A percentile compares a stretch with the other conserved stretches of the same genome.
These are phyloP conservation scores for Globisporangium ultimum DNA, from an alignment of 352 stramenopile species.

Conservation along the genomic window DNA sequence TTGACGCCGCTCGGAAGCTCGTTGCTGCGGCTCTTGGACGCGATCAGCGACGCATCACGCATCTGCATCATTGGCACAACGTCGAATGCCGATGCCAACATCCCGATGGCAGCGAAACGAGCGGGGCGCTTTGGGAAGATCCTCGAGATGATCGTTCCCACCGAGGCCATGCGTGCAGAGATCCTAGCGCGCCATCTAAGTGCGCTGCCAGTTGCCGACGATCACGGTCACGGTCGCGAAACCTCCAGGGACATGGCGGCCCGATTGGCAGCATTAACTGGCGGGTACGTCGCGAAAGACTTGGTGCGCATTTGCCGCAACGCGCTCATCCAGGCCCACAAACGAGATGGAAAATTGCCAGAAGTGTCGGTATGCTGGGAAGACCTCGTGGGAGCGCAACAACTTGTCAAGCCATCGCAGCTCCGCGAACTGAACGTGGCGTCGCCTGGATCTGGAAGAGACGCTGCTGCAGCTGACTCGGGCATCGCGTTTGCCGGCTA, in stretches of 20 bases:
- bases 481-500: constrained; percentile 63
- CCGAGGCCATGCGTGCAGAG: constrained; percentile 42
- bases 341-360: background rate
- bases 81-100: constrained; percentile 23
- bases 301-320: constrained; percentile 68
- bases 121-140: constrained; percentile 52
- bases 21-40: constrained; percentile 58
- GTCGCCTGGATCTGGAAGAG: constrained; percentile 31
- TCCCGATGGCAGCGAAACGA: constrained; percentile 46
- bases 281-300: constrained; percentile 78
- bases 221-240: background rate
- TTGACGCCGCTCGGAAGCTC: constrained; percentile 55
- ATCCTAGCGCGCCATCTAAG: constrained; percentile 48
- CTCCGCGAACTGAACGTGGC: constrained; percentile 71
- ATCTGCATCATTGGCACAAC: constrained; percentile 56
- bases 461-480: background rate
- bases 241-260: constrained; percentile 17
- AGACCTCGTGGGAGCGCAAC: constrained; percentile 46
- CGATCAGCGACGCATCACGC: constrained; percentile 24
- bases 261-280: constrained; percentile 53
- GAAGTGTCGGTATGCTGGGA: constrained; percentile 27
- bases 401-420: constrained; percentile 67
- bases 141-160: constrained; percentile 63
- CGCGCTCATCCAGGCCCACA: constrained; percentile 37
- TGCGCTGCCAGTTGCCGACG: constrained; percentile 12